Conservation (phyloP, 208 protist genomes). For the Crithidia sp. region DNA sequence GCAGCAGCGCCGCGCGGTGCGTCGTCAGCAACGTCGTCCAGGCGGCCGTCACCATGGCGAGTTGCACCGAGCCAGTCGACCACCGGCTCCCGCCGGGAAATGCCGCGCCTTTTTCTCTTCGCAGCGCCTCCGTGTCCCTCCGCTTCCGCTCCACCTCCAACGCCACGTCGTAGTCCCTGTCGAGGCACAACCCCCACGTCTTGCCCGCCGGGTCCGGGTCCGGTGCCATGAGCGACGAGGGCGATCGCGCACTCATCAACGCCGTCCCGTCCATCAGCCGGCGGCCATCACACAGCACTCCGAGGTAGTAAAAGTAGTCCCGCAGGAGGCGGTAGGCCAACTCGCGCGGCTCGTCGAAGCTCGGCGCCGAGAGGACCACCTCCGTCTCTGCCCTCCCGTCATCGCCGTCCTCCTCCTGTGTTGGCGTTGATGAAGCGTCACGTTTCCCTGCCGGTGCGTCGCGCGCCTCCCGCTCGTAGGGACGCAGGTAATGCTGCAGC, state of each 20-base stretch:
- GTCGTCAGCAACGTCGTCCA: constrained; percentile 44
- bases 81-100: constrained; percentile 23
- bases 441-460: too few relatives aligned
- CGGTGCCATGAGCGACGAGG: neutral
- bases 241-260: neutral
- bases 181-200: constrained; percentile 19
- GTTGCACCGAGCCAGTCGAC: constrained; percentile 15
- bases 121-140: constrained; percentile 6
- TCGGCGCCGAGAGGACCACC: constrained; percentile 9
- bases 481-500: constrained; percentile 23
- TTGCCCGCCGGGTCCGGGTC: too few relatives aligned
- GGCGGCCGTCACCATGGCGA: constrained; percentile 18
- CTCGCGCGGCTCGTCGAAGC: constrained; percentile 7
- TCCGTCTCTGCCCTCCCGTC: neutral
- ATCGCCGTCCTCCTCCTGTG: too few relatives aligned
- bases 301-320: constrained; percentile 35
- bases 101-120: neutral
- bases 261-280: constrained; percentile 25
- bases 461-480: neutral
- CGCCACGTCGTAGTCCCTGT: constrained; percentile 18
- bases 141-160: constrained; percentile 30
- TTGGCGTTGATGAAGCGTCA: too few relatives aligned
- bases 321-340: constrained; percentile 25
- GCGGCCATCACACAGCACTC: constrained; percentile 23
- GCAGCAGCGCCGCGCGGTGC: constrained; percentile 24